Base-by-base conservation (phyloP, 441 rosid species). In the Euphorbia corollata region DNA sequence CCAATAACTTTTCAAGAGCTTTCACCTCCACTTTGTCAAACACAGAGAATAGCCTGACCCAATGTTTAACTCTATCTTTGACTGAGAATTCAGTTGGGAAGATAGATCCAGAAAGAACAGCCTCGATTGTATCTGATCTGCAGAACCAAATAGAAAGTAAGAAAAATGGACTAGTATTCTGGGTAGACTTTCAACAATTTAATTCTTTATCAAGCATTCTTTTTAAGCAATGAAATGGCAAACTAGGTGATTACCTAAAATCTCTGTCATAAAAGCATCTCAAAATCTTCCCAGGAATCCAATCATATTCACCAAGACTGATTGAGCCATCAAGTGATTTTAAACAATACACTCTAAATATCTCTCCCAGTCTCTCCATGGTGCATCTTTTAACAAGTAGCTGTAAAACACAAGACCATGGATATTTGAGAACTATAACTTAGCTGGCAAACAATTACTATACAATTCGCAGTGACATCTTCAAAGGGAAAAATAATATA, bases 261-360 rank as follows among this genome's bases (percentile, higher is more conserved):
- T 92, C 99, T 85, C 82, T 96, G 81, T 92, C 99, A 79, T 87
- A 96, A 70, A 85, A 83, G 72, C 99, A 96, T 78, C 92, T 90
- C 83, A 96, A 76, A 76, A 96, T 75, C 86, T 86, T 96, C 78
- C 92, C 98, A 72, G 98, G 99, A 77, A 96, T 89, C 99, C 98
- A 96, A 76, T 90, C 96, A 81, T 80, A 90, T 65, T 86, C 87
- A 55, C 81, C 75, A 62, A 70, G 73, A 77, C 63, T 75, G 59
- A 73, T 69, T 71, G 86, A 82, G 53, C 76, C 82, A 63, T 86
- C 87, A 72, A 84, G 72, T 67, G 80, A 80, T 72, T 74, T 79
- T 55, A 69, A 61, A 78, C 96, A 87, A 84, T 83, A 84, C 53
- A 79, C 82, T 76, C 79, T 83, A 85, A 85, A 86, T 73, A 96